Base-by-base conservation (phyloP, 1,139 yeast genomes). In the Candida sp. region DNA sequence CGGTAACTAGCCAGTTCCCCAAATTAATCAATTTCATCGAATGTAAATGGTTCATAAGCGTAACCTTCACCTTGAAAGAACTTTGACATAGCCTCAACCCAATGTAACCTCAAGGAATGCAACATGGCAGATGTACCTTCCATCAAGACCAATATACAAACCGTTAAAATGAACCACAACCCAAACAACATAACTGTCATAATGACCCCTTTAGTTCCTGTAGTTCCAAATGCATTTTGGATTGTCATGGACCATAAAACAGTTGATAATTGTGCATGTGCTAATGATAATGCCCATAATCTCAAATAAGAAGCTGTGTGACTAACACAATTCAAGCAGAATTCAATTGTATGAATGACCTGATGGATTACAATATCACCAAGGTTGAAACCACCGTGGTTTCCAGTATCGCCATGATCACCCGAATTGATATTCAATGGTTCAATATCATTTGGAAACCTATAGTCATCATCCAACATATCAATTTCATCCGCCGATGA, bases 11-110 rank as follows among this genome's bases (percentile, higher is more conserved):
- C 38, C 22, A 22, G 11, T 3, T 22, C n/a, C 5, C 22, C 21
- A 27, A 44, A 49, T 34, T 46, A 42, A 36, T 51, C 58, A 42
- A 56, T 56, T 25, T 47, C 45, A 27, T 55, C 47, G 43, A 90
- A 87, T 7, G 80, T 68, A 60, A 89, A 91, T 29, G 99, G 99
- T 49, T 81, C 83, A 62, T 88, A 93, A 1, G 89, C 82, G 49
- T 83, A 77, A 42, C 99, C 99, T 60, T 93, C 98, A 55, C 99
- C 99, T 57, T 87, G 89, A 58, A 93, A 95, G 64, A 88, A 95
- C 69, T 95, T 95, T 41, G 97, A 90, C 98, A 95, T 95, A 29
- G 97, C 91, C 68, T 95, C 99, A 45, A 95, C 99, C 99, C 99
- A 93, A 64, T 93, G 99, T 60, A 93, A 73, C 66, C 99, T 87